Percentiles rank a stretch among this genome's conserved stretches.
Evolutionary conservation across 352 stramenopile species (phyloP).

Genomic region (Phytophthora palmivora): DNA sequence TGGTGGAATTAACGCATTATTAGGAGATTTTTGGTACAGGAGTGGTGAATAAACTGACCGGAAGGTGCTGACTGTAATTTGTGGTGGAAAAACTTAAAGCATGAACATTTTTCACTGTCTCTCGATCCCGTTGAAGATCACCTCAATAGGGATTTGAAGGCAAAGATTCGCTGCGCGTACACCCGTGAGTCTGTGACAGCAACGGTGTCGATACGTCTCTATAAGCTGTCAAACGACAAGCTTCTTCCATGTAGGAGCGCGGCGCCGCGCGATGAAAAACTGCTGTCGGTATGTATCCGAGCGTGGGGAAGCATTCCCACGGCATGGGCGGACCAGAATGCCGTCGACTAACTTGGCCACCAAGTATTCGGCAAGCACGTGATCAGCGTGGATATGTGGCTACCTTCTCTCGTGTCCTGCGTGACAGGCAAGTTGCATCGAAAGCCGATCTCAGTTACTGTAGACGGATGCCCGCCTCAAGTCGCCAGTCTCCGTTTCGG

Average conservation of each 20-base stretch:
- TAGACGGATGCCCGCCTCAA: constrained; percentile 18
- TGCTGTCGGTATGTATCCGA: constrained; percentile 31
- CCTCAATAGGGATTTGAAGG: constrained; percentile 1
- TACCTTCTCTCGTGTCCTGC: constrained; percentile 6
- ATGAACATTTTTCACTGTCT: no score
- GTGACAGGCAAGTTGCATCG: constrained; percentile 7
- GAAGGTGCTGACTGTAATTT: no score
- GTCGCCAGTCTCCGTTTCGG: background rate
- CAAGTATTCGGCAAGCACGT: background rate
- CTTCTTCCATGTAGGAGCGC: constrained; percentile 20
- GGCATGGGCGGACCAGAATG: constrained; percentile 12
- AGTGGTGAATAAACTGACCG: no score
- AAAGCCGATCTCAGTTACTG: constrained; percentile 13
- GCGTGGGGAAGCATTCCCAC: constrained; percentile 9
- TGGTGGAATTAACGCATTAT: no score
- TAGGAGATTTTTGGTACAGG: no score
- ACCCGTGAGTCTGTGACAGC: background rate
- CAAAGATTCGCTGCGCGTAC: constrained; percentile 4
- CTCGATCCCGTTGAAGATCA: constrained; percentile 18
- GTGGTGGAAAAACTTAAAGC: no score
- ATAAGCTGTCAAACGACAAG: constrained; percentile 23
- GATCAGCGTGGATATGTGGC: background rate
- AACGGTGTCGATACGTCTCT: background rate
- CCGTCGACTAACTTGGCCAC: no score
- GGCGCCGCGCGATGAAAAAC: constrained; percentile 8